Percentiles rank a stretch among this genome's conserved stretches.
Conservation (phyloP, 1,139 yeast genomes). For the Nakaseomyces glabratus region DNA sequence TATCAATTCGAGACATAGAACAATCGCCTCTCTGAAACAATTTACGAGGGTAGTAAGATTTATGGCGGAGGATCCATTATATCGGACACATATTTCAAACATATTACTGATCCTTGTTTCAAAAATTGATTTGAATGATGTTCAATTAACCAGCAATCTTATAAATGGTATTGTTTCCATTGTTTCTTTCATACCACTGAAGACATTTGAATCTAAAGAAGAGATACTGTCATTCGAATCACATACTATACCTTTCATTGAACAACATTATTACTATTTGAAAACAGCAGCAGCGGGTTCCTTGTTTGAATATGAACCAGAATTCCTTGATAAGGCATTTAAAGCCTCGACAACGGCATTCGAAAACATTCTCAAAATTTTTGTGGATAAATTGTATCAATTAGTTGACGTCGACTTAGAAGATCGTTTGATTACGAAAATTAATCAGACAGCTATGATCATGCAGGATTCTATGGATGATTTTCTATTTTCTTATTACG, state of each 20-base stretch:
- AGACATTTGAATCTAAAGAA: constrained; percentile 37
- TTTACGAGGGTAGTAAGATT: constrained; percentile 59
- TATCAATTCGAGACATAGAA: constrained; percentile 75
- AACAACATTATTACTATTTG: constrained; percentile 48
- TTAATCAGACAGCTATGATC: constrained; percentile 60
- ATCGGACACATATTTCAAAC: constrained; percentile 71
- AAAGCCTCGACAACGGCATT: constrained; percentile 72
- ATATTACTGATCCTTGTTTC: constrained; percentile 61
- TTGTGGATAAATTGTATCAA: constrained; percentile 52
- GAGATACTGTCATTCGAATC: constrained; percentile 52
- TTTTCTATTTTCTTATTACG: constrained; percentile 39
- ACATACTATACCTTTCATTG: constrained; percentile 43
- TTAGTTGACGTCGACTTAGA: constrained; percentile 68
- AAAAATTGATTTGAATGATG: constrained; percentile 85
- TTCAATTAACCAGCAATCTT: constrained; percentile 62
- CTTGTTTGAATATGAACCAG: constrained; percentile 34
- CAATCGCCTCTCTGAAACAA: constrained; percentile 61
- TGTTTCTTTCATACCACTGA: constrained; percentile 65
- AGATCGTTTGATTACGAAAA: constrained; percentile 35
- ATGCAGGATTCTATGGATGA: constrained; percentile 65
- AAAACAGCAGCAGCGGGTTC: constrained; percentile 30
- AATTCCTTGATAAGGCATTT: constrained; percentile 47
- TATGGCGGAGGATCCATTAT: constrained; percentile 56
- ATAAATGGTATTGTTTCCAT: constrained; percentile 63
- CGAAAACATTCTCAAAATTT: constrained; percentile 47